Percentiles rank a stretch among this genome's conserved stretches.
phyloP scores from a whole-genome alignment of 495 filamentous ascomycete genomes.

The Clohesyomyces aquaticus region DNA sequence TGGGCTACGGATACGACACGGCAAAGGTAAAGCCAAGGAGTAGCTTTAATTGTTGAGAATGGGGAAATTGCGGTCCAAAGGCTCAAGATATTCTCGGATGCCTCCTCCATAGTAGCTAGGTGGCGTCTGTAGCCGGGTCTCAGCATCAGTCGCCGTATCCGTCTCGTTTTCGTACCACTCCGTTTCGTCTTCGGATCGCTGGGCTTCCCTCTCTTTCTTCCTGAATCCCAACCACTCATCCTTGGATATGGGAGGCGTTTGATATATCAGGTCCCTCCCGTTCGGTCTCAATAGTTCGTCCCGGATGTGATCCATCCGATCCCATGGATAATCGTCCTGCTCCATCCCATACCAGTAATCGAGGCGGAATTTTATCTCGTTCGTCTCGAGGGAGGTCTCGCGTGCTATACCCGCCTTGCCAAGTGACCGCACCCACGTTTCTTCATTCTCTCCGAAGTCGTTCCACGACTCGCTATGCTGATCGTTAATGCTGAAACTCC shows the following conservation, averaged over 20 bases:
- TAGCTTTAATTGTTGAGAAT: too few relatives aligned
- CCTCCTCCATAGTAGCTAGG: too few relatives aligned
- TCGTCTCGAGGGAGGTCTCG: not conserved
- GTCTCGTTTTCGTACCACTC: too few relatives aligned
- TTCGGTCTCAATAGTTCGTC: not conserved
- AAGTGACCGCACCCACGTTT: slow-evolving; percentile 7
- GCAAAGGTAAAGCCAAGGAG: too few relatives aligned
- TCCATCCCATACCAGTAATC: not conserved
- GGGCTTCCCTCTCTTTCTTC: not conserved
- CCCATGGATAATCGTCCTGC: not conserved
- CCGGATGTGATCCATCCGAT: not conserved
- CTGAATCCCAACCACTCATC: not conserved
- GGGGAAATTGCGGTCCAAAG: too few relatives aligned
- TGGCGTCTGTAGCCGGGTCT: too few relatives aligned
- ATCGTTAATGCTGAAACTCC: slow-evolving; percentile 9
- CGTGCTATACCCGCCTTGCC: not conserved
- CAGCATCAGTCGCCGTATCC: too few relatives aligned
- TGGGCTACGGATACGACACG: too few relatives aligned
- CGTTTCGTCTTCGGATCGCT: too few relatives aligned
- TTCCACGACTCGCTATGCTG: slow-evolving; percentile 10
- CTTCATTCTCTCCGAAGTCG: slow-evolving; percentile 16
- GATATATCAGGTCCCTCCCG: not conserved
- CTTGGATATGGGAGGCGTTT: not conserved
- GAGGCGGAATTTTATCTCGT: not conserved
- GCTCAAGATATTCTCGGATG: too few relatives aligned